Base-by-base conservation (phyloP, 768 basidiomycete genomes). In the Xerocomus potaroensis region DNA sequence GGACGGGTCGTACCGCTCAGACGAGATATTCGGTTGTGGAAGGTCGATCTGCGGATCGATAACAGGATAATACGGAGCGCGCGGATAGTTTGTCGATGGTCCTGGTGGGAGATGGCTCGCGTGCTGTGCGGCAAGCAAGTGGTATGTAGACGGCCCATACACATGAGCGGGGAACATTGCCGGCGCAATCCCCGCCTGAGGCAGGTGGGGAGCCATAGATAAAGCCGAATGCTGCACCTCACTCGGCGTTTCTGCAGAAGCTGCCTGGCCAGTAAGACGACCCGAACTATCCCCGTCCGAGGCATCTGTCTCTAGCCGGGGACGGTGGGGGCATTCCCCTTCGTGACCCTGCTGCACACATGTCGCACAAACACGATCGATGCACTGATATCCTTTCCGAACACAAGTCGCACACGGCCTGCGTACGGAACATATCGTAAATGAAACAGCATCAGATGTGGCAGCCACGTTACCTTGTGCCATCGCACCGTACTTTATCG, bases 401-500 rank as follows among this genome's bases (percentile, higher is more conserved):
- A 61, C 58, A 58, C 79, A 80, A 16, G 73, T 67, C 18, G 65
- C 48, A 55, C 79, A 80, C 40, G 79, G 78, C 54, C 79, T 79
- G 49, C 35, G 44, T 46, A 47, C 38, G 50, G 47, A 41, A 40
- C 29, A 43, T 21, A 39, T 53, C 8, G 38, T 48, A 29, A 39
- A 48, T 33, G 23, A 26, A 48, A 48, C 29, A 37, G 29, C 30
- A 40, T 41, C 15, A 27, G n/a, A 36, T 10, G 40, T 33, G 45
- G 37, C 44, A 45, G 11, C 42, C 29, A 48, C 53, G 58, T 54
- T 60, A 80, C 80, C 78, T 73, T 48, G 69, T 63, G 14, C 81
- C 81, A 55, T 80, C 76, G 59, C 82, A 83, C 4, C 79, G 74
- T 48, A 79, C 73, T 61, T 83, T 83, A 61, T 81, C 77, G 27